Evolutionary conservation across 805 yeast genomes (phyloP).

Genomic region (Isabelozyma heimii): DNA sequence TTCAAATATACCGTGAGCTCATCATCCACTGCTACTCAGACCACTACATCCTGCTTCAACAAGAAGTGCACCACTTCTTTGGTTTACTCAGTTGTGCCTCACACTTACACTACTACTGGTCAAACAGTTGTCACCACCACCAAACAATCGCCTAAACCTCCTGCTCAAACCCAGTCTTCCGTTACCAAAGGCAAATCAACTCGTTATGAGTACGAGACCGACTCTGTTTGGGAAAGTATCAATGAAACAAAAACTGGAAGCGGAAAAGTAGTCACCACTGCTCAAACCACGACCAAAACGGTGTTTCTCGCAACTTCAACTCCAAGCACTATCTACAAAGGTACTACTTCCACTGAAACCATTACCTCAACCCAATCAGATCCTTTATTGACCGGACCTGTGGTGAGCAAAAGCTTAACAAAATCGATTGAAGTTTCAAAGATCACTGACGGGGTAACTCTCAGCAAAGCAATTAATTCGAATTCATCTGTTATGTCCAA

Average conservation of each 20-base stretch:
- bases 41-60: conserved; percentile 13
- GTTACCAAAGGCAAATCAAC: conserved; percentile 7
- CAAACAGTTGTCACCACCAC: conserved; percentile 9
- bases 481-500: background rate
- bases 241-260: conserved; percentile 1
- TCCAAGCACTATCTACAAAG: conserved; percentile 20
- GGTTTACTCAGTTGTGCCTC: conserved; percentile 7
- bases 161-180: background rate
- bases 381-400: conserved; percentile 28
- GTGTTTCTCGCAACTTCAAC: conserved; percentile 19
- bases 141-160: background rate
- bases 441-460: conserved; percentile 14
- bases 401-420: conserved; percentile 18
- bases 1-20: conserved; percentile 18
- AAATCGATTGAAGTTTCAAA: conserved; percentile 19
- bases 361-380: conserved; percentile 18
- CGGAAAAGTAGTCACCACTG: conserved; percentile 13
- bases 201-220: conserved; percentile 13
- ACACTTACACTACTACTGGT: conserved; percentile 13
- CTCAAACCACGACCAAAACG: conserved; percentile 27
- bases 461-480: background rate
- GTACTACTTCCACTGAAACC: conserved; percentile 15
- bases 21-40: conserved; percentile 9
- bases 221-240: conserved; percentile 3
- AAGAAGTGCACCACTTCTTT: conserved; percentile 9